Evolutionary conservation across 306 rosid species (phyloP), one percentile per base, ranked within the genome.

Genomic region (Cicer arietinum): DNA sequence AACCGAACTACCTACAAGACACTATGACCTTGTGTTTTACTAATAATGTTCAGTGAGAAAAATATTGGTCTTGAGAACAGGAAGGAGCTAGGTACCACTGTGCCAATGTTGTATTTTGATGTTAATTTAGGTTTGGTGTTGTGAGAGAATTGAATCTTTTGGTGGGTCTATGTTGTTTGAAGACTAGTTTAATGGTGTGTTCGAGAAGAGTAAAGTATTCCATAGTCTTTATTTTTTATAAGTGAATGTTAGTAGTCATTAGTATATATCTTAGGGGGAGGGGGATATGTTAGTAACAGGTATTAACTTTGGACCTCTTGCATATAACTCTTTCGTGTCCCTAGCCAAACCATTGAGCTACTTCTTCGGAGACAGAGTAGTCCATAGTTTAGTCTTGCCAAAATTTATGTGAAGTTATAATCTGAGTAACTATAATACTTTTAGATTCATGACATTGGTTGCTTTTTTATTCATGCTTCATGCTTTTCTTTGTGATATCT

Each of bases 201-300:
- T 70, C 10, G 47, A 69, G 75, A 51, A 69, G 50, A 16, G 47
- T 50, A 51, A 12, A 16, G 47, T 50, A 51, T 12, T 69, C 37
- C 5, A 6, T 2, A 50, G 5, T 30, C 5, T 30, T 30, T 30
- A 30, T 30, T 30, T 30, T 30, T 30, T 0, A 30, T 30, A 30
- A 3, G 35, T 5, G 35, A 3, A 30, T 30, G 35, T 30, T 30
- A 30, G 35, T 30, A 30, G 35, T 30, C 35, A 30, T 30, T 30
- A 30, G 35, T 3, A 0, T 30, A 30, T 30, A 30, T 30, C 35
- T 30, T 30, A 30, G 35, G 35, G 35, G 35, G 35, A 30, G 5
- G 35, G 35, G 35, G 5, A 30, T 3, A 3, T 30, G 35, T 30
- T 30, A 30, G 35, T 30, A 30, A 30, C 4, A 30, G 35, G 35